Percentiles rank a stretch among this genome's conserved stretches.
Conservation (phyloP, 2,329 filamentous ascomycete species). For the Rhynchosporium secalis region DNA sequence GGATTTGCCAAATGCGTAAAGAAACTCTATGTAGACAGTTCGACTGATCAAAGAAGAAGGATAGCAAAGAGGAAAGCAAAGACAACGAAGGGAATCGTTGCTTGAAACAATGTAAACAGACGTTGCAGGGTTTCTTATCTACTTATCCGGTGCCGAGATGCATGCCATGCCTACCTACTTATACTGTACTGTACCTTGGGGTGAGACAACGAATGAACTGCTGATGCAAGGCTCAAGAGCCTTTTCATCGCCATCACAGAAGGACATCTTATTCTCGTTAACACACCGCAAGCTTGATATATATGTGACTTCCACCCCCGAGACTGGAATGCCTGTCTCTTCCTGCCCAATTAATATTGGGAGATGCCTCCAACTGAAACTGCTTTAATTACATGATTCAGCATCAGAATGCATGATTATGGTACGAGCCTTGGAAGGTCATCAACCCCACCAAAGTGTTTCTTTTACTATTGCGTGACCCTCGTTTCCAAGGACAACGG, state of each 20-base stretch:
- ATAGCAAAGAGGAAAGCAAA: background rate
- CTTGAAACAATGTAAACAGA: background rate
- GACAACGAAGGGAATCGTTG: background rate
- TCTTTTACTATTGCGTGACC: background rate
- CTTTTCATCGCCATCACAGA: conserved; percentile 12
- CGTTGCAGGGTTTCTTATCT: conserved; percentile 20
- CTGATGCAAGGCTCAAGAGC: conserved; percentile 15
- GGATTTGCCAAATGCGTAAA: too few relatives aligned
- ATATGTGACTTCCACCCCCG: conserved; percentile 1
- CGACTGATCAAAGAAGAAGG: background rate
- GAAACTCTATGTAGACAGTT: too few relatives aligned
- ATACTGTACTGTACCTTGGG: background rate
- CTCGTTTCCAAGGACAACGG: background rate
- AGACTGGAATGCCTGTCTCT: conserved; percentile 3
- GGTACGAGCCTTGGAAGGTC: conserved; percentile 15
- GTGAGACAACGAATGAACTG: conserved; percentile 9
- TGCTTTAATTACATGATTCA: background rate
- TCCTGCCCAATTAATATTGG: background rate
- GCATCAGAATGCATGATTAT: conserved; percentile 17
- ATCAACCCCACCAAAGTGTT: background rate
- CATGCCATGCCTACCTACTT: background rate
- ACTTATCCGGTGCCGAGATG: conserved; percentile 7
- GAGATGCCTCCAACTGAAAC: background rate
- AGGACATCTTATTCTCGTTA: conserved; percentile 8
- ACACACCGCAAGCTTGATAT: background rate